Conservation (phyloP, 2,329 filamentous ascomycete genomes). For the Botrytis fabae region DNA sequence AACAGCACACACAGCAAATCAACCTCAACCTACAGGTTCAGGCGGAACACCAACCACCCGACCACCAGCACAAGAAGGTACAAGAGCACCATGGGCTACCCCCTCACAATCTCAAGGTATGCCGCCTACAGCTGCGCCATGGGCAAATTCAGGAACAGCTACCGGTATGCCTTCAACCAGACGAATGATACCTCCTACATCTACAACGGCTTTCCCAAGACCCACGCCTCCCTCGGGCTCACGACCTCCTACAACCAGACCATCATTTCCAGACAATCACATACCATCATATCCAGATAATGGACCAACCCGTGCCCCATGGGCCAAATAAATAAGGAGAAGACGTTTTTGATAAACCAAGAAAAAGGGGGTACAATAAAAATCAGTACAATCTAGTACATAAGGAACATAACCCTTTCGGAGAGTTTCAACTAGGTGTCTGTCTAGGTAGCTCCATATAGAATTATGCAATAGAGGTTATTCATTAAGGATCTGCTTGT, state of each 20-base stretch:
- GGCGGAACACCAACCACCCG: slow-evolving; percentile 28
- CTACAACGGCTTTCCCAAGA: slow-evolving; percentile 23
- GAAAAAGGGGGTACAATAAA: neutral
- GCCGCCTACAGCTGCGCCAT: slow-evolving; percentile 24
- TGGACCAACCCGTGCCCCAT: slow-evolving; percentile 43
- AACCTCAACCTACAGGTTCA: slow-evolving; percentile 52
- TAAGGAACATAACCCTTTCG: neutral
- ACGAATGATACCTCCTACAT: slow-evolving; percentile 8
- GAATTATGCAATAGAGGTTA: neutral
- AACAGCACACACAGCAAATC: slow-evolving; percentile 59
- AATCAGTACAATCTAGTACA: neutral
- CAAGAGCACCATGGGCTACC: slow-evolving; percentile 37
- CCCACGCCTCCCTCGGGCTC: slow-evolving; percentile 32
- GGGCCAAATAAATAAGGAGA: slow-evolving; percentile 34
- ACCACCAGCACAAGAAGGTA: slow-evolving; percentile 33
- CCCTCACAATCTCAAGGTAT: slow-evolving; percentile 28
- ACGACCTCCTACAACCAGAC: slow-evolving; percentile 38
- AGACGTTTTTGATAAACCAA: neutral
- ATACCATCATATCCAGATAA: slow-evolving; percentile 22
- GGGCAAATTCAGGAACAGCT: slow-evolving; percentile 34
- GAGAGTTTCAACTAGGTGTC: neutral
- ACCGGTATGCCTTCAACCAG: slow-evolving; percentile 1
- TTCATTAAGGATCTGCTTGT: neutral
- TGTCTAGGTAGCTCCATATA: neutral
- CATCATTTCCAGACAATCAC: slow-evolving; percentile 29